These are phyloP conservation scores for Tarenaya hassleriana DNA, from an alignment of 345 rosid species.

Conservation along the genomic window DNA sequence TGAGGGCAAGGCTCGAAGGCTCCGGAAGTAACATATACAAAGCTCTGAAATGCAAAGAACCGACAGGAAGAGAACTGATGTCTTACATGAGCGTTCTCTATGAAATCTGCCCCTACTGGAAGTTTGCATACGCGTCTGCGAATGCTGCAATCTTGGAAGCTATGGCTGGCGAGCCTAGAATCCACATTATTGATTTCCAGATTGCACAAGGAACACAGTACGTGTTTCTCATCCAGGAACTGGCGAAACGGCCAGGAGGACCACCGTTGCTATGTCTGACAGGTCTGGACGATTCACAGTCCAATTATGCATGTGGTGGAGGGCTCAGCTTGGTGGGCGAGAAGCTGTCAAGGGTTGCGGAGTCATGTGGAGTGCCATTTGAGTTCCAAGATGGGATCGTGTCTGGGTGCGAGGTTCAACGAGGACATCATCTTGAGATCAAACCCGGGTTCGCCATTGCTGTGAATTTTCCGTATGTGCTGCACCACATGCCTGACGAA, in stretches of 20 bases:
- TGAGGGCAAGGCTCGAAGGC: slow-evolving; percentile 76
- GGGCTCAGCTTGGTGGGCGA: slow-evolving; percentile 68
- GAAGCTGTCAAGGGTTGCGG: slow-evolving; percentile 46
- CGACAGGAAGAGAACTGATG: slow-evolving; percentile 83
- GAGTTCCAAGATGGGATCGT: slow-evolving; percentile 75
- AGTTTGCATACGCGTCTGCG: slow-evolving; percentile 30
- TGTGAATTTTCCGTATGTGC: slow-evolving; percentile 74
- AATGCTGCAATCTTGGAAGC: slow-evolving; percentile 47
- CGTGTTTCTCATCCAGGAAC: slow-evolving; percentile 41
- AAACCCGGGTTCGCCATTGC: slow-evolving; percentile 72
- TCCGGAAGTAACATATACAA: slow-evolving; percentile 85
- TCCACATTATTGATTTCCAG: no score
- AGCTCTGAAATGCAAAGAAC: slow-evolving; percentile 73
- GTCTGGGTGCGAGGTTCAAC: slow-evolving; percentile 58
- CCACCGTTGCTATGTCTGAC: slow-evolving; percentile 70
- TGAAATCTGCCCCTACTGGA: slow-evolving; percentile 1
- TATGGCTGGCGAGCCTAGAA: slow-evolving; percentile 41
- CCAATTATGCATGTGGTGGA: slow-evolving; percentile 83
- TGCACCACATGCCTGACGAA: slow-evolving; percentile 99
- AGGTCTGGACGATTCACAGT: slow-evolving; percentile 89
- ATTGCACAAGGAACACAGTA: no score
- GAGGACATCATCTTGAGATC: slow-evolving; percentile 49
- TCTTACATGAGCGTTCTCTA: slow-evolving; percentile 80
- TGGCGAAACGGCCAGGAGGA: slow-evolving; percentile 59
- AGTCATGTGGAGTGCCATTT: slow-evolving; percentile 51